Base-by-base conservation (phyloP, 306 rosid genomes). In the Notholithocarpus densiflorus region DNA sequence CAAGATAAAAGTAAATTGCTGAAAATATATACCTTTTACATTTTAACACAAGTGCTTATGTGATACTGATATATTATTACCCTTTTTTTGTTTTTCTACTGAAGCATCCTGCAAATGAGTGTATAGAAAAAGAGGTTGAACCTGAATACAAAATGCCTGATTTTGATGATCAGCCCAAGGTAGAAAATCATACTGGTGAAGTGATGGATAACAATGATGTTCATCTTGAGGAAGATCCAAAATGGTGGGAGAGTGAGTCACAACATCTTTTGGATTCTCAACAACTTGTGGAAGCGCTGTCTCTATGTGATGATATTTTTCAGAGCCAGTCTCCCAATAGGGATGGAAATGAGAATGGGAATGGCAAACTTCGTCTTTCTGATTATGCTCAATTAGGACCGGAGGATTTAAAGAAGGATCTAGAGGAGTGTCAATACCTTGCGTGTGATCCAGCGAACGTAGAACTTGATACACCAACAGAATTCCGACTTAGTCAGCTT, bases 181-280 rank as follows among this genome's bases (percentile, higher is more conserved):
- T 45, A 43, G 90, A 76, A 57, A 78, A 75, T 68, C 75, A 78
- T 69, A 53, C 34, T 23, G 74, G 70, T 65, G 86, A 89, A 79
- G 86, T 32, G 48, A 21, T 52, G 17, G 75, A 83, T 61, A 23
- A 78, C 21, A 56, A 78, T 5, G 96, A 86, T 83, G 80, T 80
- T 80, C 66, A 62, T 54, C 81, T 59, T 10, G 90, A 82, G 5
- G 98, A 90, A 76, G 94, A 86, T 45, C 84, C 89, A 54, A 88
- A 81, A 75, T 94, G 96, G 98, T 92, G 91, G 91, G 97, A 94
- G 21, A 90, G 94, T 51, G 96, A 90, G 85, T 92, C 98, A 17
- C 98, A 94, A 86, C 74, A 88, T 83, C 72, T 94, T 68, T 73
- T 94, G 80, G 84, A 87, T 83, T 92, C 97, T 2, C 98, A 94